Evolutionary conservation across 495 filamentous ascomycete species (phyloP).

Genomic region (Parathielavia hyrcaniae): DNA sequence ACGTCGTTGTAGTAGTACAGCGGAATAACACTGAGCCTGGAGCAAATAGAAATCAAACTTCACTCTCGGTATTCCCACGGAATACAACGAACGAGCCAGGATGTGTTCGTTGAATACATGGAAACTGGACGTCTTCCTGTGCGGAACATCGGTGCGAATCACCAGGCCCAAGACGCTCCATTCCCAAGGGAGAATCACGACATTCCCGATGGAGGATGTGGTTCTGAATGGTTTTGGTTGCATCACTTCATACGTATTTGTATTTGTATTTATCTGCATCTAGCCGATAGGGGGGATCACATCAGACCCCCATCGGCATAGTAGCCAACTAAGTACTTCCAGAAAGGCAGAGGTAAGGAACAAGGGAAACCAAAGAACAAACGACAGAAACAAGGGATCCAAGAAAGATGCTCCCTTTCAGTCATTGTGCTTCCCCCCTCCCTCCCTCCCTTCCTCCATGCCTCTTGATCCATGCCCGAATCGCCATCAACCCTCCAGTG

Average conservation of each 20-base stretch:
- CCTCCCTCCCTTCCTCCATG: background rate
- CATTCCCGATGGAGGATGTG: no score
- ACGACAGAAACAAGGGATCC: conserved; percentile 6
- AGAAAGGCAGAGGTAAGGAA: background rate
- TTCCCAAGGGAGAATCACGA: background rate
- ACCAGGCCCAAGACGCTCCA: no score
- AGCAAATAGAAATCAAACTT: conserved; percentile 3
- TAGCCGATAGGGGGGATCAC: background rate
- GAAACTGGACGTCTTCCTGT: no score
- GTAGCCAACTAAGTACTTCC: background rate
- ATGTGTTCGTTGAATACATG: no score
- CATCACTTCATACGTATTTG: background rate
- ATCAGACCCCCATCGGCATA: background rate
- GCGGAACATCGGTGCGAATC: no score
- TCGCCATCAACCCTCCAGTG: background rate
- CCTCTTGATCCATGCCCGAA: background rate
- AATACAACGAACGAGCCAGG: no score
- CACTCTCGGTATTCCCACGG: no score
- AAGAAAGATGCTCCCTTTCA: conserved; percentile 5
- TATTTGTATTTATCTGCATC: conserved; percentile 3
- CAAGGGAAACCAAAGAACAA: conserved; percentile 1
- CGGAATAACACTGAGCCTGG: background rate
- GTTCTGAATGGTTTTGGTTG: background rate
- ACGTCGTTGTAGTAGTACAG: background rate
- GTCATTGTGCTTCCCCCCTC: conserved; percentile 5